A percentile compares a stretch with the other conserved stretches of the same genome.
Conservation (phyloP, 345 rosid species). For the Eucalyptus pauciflora region DNA sequence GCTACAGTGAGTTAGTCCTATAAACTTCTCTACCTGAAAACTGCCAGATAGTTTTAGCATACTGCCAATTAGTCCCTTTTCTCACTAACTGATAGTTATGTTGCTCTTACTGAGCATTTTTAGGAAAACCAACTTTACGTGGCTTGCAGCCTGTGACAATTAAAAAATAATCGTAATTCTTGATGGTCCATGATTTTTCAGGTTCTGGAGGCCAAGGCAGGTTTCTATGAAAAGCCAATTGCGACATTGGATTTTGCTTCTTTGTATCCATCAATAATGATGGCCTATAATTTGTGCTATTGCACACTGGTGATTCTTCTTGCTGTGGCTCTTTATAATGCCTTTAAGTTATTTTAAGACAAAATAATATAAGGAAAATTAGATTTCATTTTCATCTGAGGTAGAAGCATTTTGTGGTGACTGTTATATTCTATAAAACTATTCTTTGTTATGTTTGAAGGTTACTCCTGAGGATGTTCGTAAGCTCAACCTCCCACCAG, state of each 20-base stretch:
- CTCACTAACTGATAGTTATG: neutral
- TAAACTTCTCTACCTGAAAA: neutral
- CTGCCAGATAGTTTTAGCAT: neutral
- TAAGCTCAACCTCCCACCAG: conserved; percentile 77
- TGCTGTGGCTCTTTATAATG: neutral
- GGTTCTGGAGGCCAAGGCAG: conserved; percentile 92
- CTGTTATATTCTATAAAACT: neutral
- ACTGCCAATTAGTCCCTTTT: neutral
- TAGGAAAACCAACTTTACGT: neutral
- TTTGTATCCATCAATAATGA: conserved; percentile 96
- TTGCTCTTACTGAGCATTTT: neutral
- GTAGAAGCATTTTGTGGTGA: neutral
- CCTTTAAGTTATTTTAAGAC: neutral
- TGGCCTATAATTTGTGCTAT: conserved; percentile 97
- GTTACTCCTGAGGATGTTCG: conserved; percentile 83
- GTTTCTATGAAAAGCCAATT: conserved; percentile 91
- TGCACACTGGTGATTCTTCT: conserved; percentile 68
- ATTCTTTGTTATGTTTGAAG: conserved; percentile 18
- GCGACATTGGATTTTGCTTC: conserved; percentile 98
- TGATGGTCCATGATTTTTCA: conserved; percentile 3
- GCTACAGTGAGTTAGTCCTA: conserved; percentile 77
- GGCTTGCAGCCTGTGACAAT: neutral
- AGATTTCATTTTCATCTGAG: neutral
- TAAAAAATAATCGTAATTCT: neutral
- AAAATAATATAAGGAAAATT: neutral